phyloP scores from a whole-genome alignment of 768 basidiomycete species.

The Hygrophorus pudorinus region DNA sequence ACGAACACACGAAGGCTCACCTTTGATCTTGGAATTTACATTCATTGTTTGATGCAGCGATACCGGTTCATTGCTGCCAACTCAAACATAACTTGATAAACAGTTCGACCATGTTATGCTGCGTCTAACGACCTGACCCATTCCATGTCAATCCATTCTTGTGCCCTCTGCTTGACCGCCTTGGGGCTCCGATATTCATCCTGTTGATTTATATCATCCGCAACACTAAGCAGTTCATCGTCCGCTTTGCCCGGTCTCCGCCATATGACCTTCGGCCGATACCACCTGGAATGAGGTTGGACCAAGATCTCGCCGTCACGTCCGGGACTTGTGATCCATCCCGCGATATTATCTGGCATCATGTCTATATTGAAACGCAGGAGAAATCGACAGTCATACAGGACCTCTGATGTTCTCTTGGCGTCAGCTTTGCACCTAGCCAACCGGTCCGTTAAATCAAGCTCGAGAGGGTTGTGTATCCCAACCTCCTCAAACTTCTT shows the following conservation, averaged over 20 bases:
- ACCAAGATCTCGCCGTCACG: constrained; percentile 21
- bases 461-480: constrained; percentile 18
- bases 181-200: background rate
- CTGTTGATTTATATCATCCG: background rate
- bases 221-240: background rate
- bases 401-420: constrained; percentile 20
- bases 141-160: constrained; percentile 2
- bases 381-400: constrained; percentile 62
- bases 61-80: no score
- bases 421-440: background rate
- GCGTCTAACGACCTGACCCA: constrained; percentile 4
- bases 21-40: no score
- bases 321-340: constrained; percentile 14
- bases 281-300: constrained; percentile 32
- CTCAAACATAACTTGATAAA: no score
- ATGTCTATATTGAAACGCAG: constrained; percentile 33
- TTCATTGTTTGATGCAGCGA: no score
- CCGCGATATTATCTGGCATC: constrained; percentile 30
- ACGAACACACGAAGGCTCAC: background rate
- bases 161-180: background rate
- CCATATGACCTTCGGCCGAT: constrained; percentile 35
- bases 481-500: constrained; percentile 18
- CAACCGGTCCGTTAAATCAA: constrained; percentile 31
- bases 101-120: background rate
- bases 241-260: constrained; percentile 9